Conservation (phyloP, 2,329 filamentous ascomycete genomes). For the Paraphoma sp. region DNA sequence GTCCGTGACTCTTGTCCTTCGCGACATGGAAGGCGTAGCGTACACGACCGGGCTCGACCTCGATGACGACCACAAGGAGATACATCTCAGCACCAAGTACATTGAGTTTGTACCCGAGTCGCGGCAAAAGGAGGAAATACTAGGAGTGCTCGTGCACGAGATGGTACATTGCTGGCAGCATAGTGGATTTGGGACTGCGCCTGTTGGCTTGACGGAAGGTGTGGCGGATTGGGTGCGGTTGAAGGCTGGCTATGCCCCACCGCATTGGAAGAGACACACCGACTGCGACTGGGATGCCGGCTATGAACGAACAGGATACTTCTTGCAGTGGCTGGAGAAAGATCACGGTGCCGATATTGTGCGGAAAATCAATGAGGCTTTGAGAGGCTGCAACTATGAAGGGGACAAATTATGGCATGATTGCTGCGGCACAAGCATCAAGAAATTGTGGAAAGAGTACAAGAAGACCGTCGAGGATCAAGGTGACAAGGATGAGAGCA, state of each 20-base stretch:
- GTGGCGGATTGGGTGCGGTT: constrained; percentile 93
- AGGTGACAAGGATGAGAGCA: neutral
- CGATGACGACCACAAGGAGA: constrained; percentile 88
- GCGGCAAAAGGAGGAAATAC: constrained; percentile 66
- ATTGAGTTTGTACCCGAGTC: constrained; percentile 56
- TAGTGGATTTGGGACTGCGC: constrained; percentile 63
- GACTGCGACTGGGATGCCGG: constrained; percentile 81
- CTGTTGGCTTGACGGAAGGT: constrained; percentile 83
- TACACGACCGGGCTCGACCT: constrained; percentile 84
- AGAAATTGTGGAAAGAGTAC: constrained; percentile 79
- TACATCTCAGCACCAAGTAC: constrained; percentile 84
- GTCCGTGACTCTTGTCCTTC: constrained; percentile 83
- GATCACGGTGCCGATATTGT: constrained; percentile 61
- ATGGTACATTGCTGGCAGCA: constrained; percentile 95
- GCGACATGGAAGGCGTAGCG: constrained; percentile 82
- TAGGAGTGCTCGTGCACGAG: constrained; percentile 87
- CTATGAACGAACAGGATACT: constrained; percentile 91
- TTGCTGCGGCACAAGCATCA: constrained; percentile 70
- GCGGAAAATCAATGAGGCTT: constrained; percentile 68
- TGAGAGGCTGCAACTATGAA: constrained; percentile 69
- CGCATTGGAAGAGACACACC: constrained; percentile 75
- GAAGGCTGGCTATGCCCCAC: constrained; percentile 73
- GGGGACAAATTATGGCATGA: constrained; percentile 71
- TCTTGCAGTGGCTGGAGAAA: constrained; percentile 82
- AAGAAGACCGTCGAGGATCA: constrained; percentile 53